phyloP scores from a whole-genome alignment of 225 moss, liverwort and hornwort species.

The Polytrichum formosum region DNA sequence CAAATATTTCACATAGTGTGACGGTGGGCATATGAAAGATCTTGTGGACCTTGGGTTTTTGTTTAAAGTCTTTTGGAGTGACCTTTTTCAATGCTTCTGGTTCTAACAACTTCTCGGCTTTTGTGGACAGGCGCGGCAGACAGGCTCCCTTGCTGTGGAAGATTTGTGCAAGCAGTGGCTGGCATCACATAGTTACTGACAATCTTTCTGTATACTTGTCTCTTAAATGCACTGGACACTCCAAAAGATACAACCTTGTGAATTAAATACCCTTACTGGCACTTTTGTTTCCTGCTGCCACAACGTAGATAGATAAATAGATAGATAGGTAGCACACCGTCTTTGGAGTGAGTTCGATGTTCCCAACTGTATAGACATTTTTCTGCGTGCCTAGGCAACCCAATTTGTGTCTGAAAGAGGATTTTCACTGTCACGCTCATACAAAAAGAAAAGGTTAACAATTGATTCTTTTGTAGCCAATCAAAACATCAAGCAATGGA shows the following conservation, averaged over 20 bases:
- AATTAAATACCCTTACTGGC: slow-evolving; percentile 14
- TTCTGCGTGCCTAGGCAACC: slow-evolving; percentile 23
- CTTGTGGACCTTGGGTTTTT: too few species aligned
- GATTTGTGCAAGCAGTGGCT: slow-evolving; percentile 74
- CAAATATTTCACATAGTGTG: too few species aligned
- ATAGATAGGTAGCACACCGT: too few species aligned
- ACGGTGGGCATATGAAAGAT: too few species aligned
- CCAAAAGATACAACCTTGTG: slow-evolving; percentile 14
- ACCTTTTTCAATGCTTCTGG: not conserved
- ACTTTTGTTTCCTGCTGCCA: slow-evolving; percentile 14
- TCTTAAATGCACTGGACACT: slow-evolving; percentile 6
- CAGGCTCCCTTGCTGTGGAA: slow-evolving; percentile 54
- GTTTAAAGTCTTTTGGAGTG: not conserved
- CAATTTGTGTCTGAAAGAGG: slow-evolving; percentile 20
- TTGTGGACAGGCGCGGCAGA: slow-evolving; percentile 46
- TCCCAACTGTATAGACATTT: slow-evolving; percentile 38
- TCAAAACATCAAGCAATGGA: slow-evolving; percentile 26
- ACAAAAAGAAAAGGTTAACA: slow-evolving; percentile 6
- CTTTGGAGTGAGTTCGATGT: too few species aligned
- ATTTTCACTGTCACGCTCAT: slow-evolving; percentile 18
- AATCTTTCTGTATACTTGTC: slow-evolving; percentile 26
- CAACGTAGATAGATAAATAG: slow-evolving; percentile 4
- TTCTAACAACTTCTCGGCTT: not conserved
- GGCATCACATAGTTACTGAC: slow-evolving; percentile 30
- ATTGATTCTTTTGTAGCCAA: slow-evolving; percentile 30